These are phyloP conservation scores for Penicillium sp. DNA, from an alignment of 2,329 filamentous ascomycete genomes.

Conservation along the genomic window DNA sequence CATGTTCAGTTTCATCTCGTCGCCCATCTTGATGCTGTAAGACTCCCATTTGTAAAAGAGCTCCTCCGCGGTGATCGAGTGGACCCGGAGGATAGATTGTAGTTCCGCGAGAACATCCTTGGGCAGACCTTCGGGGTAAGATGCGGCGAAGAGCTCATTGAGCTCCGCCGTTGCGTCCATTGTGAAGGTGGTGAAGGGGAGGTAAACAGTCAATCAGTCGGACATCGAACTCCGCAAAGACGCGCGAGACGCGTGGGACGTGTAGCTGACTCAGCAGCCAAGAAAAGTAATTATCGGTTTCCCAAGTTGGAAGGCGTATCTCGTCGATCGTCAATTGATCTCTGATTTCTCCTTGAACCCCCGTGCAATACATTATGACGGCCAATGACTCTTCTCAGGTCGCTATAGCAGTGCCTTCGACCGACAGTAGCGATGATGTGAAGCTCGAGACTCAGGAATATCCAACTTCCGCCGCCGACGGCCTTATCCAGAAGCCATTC, in stretches of 20 bases:
- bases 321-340: not conserved
- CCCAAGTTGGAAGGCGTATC: slow-evolving; percentile 1
- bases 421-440: slow-evolving; percentile 12
- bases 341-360: slow-evolving; percentile 1
- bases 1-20: slow-evolving; percentile 67
- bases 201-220: not conserved
- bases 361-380: slow-evolving; percentile 7
- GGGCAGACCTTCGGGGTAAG: slow-evolving; percentile 57
- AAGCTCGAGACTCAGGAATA: slow-evolving; percentile 23
- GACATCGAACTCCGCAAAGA: slow-evolving; percentile 1
- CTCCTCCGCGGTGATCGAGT: slow-evolving; percentile 76
- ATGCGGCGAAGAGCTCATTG: slow-evolving; percentile 56
- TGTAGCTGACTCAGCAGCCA: slow-evolving; percentile 21
- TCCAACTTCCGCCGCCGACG: slow-evolving; percentile 38
- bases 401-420: slow-evolving; percentile 1
- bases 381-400: slow-evolving; percentile 10
- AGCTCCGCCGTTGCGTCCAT: slow-evolving; percentile 55
- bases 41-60: slow-evolving; percentile 99
- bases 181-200: slow-evolving; percentile 4
- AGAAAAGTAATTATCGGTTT: slow-evolving; percentile 15
- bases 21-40: slow-evolving; percentile 92
- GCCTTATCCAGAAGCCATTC: slow-evolving; percentile 55
- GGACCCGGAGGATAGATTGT: slow-evolving; percentile 77
- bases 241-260: slow-evolving; percentile 20
- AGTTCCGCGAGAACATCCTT: slow-evolving; percentile 76